phyloP scores from a whole-genome alignment of 768 basidiomycete genomes.

The Trametes elegans region DNA sequence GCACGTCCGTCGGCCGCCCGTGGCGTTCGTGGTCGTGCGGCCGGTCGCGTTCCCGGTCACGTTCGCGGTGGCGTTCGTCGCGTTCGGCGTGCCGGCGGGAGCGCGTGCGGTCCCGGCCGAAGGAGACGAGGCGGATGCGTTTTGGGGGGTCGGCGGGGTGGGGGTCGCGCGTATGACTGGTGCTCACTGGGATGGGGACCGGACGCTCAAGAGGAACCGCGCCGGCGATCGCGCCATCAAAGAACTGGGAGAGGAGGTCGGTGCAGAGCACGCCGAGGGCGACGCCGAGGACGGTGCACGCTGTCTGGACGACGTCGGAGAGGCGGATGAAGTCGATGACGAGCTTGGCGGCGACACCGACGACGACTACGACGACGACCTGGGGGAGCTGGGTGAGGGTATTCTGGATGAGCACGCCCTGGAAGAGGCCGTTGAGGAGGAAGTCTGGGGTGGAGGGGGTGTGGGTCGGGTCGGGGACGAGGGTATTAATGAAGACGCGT shows the following conservation, averaged over 20 bases:
- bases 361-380: slow-evolving; percentile 53
- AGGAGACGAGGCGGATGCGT: slow-evolving; percentile 29
- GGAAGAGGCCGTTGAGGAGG: slow-evolving; percentile 69
- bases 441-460: slow-evolving; percentile 51
- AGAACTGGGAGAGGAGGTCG: slow-evolving; percentile 64
- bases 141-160: slow-evolving; percentile 16
- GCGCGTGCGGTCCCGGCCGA: slow-evolving; percentile 24
- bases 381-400: slow-evolving; percentile 53
- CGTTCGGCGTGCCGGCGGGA: slow-evolving; percentile 9
- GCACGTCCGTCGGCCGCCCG: slow-evolving; percentile 27
- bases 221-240: slow-evolving; percentile 37
- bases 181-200: background rate
- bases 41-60: slow-evolving; percentile 17
- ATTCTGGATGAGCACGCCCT: slow-evolving; percentile 73
- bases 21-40: slow-evolving; percentile 19
- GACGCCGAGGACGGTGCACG: slow-evolving; percentile 62
- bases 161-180: slow-evolving; percentile 6
- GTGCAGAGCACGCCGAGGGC: slow-evolving; percentile 69
- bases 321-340: slow-evolving; percentile 56
- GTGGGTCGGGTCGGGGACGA: slow-evolving; percentile 40
- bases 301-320: slow-evolving; percentile 53
- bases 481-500: slow-evolving; percentile 59
- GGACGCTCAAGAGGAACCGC: background rate
- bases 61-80: slow-evolving; percentile 10
- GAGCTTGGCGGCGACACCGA: slow-evolving; percentile 60